A percentile compares a stretch with the other conserved stretches of the same genome.
Conservation (phyloP, 116 monocot genomes). For the Phalaenopsis hybrid region DNA sequence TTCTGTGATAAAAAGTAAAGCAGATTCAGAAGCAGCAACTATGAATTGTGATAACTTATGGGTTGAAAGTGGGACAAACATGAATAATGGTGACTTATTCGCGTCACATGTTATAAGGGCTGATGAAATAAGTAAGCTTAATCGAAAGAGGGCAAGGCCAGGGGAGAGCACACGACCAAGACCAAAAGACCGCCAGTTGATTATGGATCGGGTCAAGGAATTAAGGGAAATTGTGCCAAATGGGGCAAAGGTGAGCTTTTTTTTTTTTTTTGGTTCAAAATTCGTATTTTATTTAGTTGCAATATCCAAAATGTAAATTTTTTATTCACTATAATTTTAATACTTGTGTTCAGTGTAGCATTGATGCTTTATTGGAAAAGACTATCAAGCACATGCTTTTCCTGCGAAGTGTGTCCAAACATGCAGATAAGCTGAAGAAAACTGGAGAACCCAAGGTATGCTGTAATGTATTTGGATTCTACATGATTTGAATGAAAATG, state of each 20-base stretch:
- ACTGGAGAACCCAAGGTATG: slow-evolving; percentile 22
- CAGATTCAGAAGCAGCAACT: slow-evolving; percentile 13
- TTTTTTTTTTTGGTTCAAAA: neutral
- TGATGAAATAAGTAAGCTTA: slow-evolving; percentile 21
- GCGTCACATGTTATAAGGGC: slow-evolving; percentile 19
- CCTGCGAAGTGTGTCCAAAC: slow-evolving; percentile 28
- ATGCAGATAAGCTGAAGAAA: slow-evolving; percentile 56
- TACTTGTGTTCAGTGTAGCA: slow-evolving; percentile 38
- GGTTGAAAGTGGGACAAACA: slow-evolving; percentile 26
- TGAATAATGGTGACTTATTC: slow-evolving; percentile 10
- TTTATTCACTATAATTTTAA: neutral
- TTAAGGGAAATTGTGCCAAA: slow-evolving; percentile 49
- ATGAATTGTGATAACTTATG: slow-evolving; percentile 19
- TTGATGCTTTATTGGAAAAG: slow-evolving; percentile 53
- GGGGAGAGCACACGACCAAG: slow-evolving; percentile 41
- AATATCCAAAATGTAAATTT: neutral
- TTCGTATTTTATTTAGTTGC: neutral
- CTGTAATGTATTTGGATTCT: neutral
- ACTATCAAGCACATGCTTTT: slow-evolving; percentile 56
- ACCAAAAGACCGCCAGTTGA: slow-evolving; percentile 49
- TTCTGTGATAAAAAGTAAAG: slow-evolving; percentile 1
- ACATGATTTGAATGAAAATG: neutral
- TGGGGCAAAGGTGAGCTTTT: slow-evolving; percentile 30
- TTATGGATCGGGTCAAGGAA: slow-evolving; percentile 46
- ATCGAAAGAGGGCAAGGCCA: slow-evolving; percentile 32